phyloP scores from a whole-genome alignment of 371 early-diverging fungal genomes.

The Mucor piriformis region DNA sequence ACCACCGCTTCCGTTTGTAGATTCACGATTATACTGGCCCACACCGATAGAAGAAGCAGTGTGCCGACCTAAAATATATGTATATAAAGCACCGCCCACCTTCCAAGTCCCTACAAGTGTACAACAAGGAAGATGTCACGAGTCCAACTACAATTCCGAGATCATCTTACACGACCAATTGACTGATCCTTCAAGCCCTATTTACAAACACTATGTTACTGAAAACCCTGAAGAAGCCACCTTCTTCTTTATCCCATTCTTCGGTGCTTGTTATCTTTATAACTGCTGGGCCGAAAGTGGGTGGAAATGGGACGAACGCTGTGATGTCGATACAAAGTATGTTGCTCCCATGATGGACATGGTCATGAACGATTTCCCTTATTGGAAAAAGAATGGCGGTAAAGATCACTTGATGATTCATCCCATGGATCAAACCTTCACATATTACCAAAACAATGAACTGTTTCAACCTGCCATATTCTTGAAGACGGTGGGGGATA shows the following conservation, averaged over 20 bases:
- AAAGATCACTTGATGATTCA: slow-evolving; percentile 56
- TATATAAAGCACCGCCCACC: slow-evolving; percentile 48
- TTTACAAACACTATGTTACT: slow-evolving; percentile 51
- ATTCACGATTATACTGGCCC: slow-evolving; percentile 51
- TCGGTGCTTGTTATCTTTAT: slow-evolving; percentile 58
- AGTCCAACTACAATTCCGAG: slow-evolving; percentile 55
- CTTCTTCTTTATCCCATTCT: slow-evolving; percentile 60
- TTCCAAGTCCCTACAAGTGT: slow-evolving; percentile 41
- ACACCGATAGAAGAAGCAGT: slow-evolving; percentile 49
- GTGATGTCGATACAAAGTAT: slow-evolving; percentile 51
- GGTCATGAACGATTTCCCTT: slow-evolving; percentile 50
- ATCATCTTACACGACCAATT: slow-evolving; percentile 46
- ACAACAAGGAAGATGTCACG: slow-evolving; percentile 39
- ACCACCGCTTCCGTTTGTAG: slow-evolving; percentile 39
- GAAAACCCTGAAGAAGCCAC: slow-evolving; percentile 57
- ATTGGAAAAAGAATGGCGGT: slow-evolving; percentile 55
- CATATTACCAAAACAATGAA: slow-evolving; percentile 44
- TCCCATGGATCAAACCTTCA: slow-evolving; percentile 57
- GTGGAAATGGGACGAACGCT: slow-evolving; percentile 56
- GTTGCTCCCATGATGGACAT: slow-evolving; percentile 58
- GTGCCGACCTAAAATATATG: slow-evolving; percentile 59
- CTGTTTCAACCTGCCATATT: slow-evolving; percentile 54
- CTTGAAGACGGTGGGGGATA: slow-evolving; percentile 56
- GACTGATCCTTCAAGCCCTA: slow-evolving; percentile 43
- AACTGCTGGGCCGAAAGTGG: slow-evolving; percentile 47